A percentile compares a stretch with the other conserved stretches of the same genome.
These are phyloP conservation scores for Davidsoniella virescens DNA, from an alignment of 2,329 filamentous ascomycete genomes.

Conservation along the genomic window DNA sequence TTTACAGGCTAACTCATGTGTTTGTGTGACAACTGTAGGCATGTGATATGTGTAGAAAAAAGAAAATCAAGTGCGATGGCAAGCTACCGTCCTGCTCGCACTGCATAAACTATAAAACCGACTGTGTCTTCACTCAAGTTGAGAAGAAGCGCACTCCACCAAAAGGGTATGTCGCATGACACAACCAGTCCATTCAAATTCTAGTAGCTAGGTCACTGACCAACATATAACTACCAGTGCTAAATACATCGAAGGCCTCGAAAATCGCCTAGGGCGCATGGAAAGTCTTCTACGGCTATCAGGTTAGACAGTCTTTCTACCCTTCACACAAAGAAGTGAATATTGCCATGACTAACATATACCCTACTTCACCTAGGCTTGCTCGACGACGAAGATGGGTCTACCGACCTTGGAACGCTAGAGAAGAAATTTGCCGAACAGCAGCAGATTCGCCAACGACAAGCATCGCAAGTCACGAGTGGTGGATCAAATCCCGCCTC, in stretches of 20 bases:
- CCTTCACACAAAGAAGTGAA: neutral
- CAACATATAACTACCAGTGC: slow-evolving; percentile 37
- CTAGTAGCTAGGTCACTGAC: neutral
- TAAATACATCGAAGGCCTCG: slow-evolving; percentile 93
- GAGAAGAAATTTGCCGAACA: slow-evolving; percentile 56
- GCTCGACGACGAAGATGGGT: slow-evolving; percentile 66
- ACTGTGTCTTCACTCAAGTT: slow-evolving; percentile 92
- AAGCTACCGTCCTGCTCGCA: slow-evolving; percentile 90
- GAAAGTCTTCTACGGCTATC: slow-evolving; percentile 78
- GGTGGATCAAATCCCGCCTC: slow-evolving; percentile 34
- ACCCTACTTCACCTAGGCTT: slow-evolving; percentile 34
- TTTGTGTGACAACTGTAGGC: slow-evolving; percentile 36
- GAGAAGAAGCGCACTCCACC: slow-evolving; percentile 97
- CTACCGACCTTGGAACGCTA: slow-evolving; percentile 72
- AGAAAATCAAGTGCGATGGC: slow-evolving; percentile 95
- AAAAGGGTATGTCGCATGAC: slow-evolving; percentile 54
- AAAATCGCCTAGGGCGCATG: slow-evolving; percentile 91
- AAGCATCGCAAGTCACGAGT: slow-evolving; percentile 27
- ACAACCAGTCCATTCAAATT: neutral
- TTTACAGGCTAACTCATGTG: too few relatives aligned
- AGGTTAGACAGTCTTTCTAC: slow-evolving; percentile 26
- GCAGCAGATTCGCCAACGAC: slow-evolving; percentile 25
- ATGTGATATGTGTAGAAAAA: slow-evolving; percentile 92
- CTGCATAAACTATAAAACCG: slow-evolving; percentile 95
- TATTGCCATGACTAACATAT: too few relatives aligned